Conservation (phyloP, 2,329 filamentous ascomycete species). For the Sordariomycetes sp. region DNA sequence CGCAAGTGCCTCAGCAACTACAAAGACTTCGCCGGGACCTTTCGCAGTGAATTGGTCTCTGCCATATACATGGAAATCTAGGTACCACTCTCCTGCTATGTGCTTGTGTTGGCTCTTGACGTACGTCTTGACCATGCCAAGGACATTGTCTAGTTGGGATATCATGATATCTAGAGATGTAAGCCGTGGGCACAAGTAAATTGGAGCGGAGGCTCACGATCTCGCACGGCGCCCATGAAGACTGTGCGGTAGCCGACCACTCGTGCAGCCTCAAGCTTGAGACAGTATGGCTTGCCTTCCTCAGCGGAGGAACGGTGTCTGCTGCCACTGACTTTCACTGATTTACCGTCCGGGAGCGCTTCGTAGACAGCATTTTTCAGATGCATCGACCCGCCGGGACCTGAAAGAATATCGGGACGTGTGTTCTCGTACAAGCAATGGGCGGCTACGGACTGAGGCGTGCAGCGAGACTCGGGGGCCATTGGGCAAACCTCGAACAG, state of each 20-base stretch:
- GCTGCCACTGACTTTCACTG: slow-evolving; percentile 2
- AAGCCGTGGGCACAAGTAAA: too few relatives aligned
- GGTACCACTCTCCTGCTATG: slow-evolving; percentile 5
- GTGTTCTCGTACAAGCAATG: slow-evolving; percentile 47
- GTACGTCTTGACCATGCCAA: slow-evolving; percentile 11
- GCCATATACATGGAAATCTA: slow-evolving; percentile 30
- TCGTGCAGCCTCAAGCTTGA: slow-evolving; percentile 37
- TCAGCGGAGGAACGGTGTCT: slow-evolving; percentile 16
- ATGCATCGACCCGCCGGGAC: slow-evolving; percentile 38
- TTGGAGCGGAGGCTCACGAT: slow-evolving; percentile 3
- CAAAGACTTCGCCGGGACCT: slow-evolving; percentile 24
- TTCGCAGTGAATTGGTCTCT: neutral
- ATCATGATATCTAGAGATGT: slow-evolving; percentile 20
- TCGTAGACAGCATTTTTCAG: slow-evolving; percentile 20
- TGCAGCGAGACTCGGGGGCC: slow-evolving; percentile 29
- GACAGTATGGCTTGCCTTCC: slow-evolving; percentile 21
- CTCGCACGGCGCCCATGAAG: slow-evolving; percentile 24
- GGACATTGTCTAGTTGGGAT: slow-evolving; percentile 21
- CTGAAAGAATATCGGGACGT: slow-evolving; percentile 37
- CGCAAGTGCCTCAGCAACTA: slow-evolving; percentile 37
- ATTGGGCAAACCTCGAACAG: slow-evolving; percentile 36
- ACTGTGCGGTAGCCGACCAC: slow-evolving; percentile 30
- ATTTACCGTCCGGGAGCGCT: slow-evolving; percentile 11
- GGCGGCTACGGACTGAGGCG: slow-evolving; percentile 37
- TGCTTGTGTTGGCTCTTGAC: slow-evolving; percentile 5